phyloP scores from a whole-genome alignment of 2,329 filamentous ascomycete genomes.

The Penicillium vulpinum region DNA sequence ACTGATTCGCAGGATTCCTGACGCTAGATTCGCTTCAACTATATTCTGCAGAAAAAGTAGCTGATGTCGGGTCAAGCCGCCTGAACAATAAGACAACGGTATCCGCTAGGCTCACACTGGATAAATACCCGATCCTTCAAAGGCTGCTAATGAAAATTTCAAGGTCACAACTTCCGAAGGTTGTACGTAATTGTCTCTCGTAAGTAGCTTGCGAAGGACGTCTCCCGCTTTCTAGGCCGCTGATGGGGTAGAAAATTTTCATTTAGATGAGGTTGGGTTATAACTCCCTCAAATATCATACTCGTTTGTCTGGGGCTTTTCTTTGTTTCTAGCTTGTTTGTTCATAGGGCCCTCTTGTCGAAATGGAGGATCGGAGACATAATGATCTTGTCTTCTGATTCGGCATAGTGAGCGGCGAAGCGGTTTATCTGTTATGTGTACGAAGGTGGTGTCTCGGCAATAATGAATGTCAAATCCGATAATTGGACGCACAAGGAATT shows the following conservation, averaged over 20 bases:
- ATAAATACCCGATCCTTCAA: neutral
- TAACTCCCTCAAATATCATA: neutral
- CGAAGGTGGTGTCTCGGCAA: neutral
- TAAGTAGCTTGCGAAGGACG: neutral
- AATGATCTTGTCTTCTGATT: neutral
- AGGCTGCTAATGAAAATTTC: neutral
- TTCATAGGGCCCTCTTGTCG: neutral
- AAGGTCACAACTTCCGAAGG: neutral
- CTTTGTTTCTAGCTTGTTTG: neutral
- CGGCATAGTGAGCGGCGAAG: neutral
- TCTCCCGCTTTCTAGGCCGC: neutral
- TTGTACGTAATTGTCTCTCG: neutral
- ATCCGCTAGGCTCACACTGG: slow-evolving; percentile 3
- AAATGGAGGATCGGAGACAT: neutral
- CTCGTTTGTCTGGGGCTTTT: neutral
- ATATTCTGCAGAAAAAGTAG: neutral
- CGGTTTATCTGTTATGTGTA: too few species aligned
- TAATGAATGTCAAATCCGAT: neutral
- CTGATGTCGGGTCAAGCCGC: neutral
- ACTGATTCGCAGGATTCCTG: neutral
- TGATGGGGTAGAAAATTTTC: neutral
- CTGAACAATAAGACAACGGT: neutral
- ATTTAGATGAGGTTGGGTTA: neutral
- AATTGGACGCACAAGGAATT: neutral
- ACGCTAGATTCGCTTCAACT: neutral